Percentiles rank a stretch among this genome's conserved stretches.
Conservation (phyloP, 2,329 filamentous ascomycete genomes). For the Venturia carpophila region DNA sequence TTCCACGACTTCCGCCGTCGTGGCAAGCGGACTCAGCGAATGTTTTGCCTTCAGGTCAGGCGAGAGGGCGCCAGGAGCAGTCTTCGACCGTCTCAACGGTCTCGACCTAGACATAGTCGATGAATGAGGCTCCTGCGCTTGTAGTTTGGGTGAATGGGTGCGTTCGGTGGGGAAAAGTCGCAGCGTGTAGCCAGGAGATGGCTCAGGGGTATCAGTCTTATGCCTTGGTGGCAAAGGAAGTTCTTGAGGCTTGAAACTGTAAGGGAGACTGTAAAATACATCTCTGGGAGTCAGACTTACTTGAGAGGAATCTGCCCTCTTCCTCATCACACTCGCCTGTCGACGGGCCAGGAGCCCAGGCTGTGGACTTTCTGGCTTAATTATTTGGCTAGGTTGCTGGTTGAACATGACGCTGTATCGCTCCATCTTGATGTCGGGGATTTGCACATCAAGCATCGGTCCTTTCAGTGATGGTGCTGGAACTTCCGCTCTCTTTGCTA, state of each 20-base stretch:
- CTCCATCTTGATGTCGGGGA: conserved; percentile 74
- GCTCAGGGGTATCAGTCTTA: conserved; percentile 9
- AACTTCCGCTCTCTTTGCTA: neutral
- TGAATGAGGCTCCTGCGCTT: neutral
- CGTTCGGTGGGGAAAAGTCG: conserved; percentile 16
- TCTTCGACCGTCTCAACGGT: conserved; percentile 16
- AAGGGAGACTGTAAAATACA: neutral
- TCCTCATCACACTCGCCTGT: conserved; percentile 29
- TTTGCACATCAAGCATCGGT: conserved; percentile 60
- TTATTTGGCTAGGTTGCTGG: conserved; percentile 39
- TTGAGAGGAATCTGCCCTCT: conserved; percentile 29
- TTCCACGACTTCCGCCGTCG: conserved; percentile 13
- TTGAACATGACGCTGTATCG: conserved; percentile 93
- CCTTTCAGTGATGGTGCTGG: conserved; percentile 19
- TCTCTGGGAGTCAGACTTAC: conserved; percentile 22
- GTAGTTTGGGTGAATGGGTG: conserved; percentile 10
- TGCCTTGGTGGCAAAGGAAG: conserved; percentile 4
- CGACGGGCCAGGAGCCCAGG: conserved; percentile 30
- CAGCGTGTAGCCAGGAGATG: conserved; percentile 11
- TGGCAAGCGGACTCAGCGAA: neutral
- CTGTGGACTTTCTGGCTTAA: conserved; percentile 28
- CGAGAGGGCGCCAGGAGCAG: conserved; percentile 17
- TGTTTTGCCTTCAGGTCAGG: conserved; percentile 9
- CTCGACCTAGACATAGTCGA: conserved; percentile 10
- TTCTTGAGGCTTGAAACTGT: conserved; percentile 11